Evolutionary conservation across 345 rosid species (phyloP).

Genomic region (Ailanthus altissimus): DNA sequence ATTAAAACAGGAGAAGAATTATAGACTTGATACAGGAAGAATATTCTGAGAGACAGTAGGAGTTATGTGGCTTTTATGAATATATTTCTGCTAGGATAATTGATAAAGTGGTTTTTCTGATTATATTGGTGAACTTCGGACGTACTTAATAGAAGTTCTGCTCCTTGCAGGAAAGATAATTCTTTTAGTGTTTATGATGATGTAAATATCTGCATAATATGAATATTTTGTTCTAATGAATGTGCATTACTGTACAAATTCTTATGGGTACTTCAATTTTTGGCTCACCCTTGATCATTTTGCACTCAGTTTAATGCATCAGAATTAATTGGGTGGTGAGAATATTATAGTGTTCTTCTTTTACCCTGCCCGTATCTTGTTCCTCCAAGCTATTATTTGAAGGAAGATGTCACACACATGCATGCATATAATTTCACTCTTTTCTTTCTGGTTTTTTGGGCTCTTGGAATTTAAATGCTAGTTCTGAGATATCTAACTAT

Average conservation of each 20-base stretch:
- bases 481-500: background rate
- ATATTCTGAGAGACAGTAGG: background rate
- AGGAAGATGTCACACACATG: background rate
- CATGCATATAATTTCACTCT: background rate
- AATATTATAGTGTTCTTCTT: background rate
- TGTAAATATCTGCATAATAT: background rate
- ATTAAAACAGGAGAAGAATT: background rate
- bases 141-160: background rate
- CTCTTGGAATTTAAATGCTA: background rate
- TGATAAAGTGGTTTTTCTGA: background rate
- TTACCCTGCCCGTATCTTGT: background rate
- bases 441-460: background rate
- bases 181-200: background rate
- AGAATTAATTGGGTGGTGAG: constrained; percentile 1
- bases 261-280: background rate
- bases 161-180: background rate
- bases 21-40: background rate
- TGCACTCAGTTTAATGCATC: background rate
- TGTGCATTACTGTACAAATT: background rate
- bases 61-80: background rate
- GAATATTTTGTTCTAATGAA: background rate
- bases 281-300: background rate
- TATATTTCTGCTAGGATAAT: background rate
- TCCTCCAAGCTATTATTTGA: constrained; percentile 1
- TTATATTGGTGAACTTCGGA: background rate